Evolutionary conservation across 768 basidiomycete genomes (phyloP), one percentile per base, ranked within the genome.

Genomic region (Termitomyces sp.): DNA sequence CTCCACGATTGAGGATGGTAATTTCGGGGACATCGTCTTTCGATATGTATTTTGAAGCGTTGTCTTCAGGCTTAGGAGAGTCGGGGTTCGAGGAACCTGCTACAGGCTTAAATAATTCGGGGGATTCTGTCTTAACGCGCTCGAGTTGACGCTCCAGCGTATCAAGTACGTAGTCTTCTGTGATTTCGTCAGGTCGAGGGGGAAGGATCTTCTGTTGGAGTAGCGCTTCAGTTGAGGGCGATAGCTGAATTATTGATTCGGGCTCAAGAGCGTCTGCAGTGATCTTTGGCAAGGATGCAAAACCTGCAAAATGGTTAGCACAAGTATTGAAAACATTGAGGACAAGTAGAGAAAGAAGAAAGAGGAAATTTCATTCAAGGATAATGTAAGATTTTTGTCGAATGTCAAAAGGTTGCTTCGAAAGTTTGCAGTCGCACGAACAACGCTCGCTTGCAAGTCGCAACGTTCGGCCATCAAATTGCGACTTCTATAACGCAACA

Each of bases 241-340:
- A 73, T 40, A 76, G 61, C 16, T 57, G 47, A 2, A 49, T 22
- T 0, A 49, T 56, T 32, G 66, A 64, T 10, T 70, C 62, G 32
- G 67, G 62, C 40, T 74, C 72, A 13, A 72, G 55, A 13, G 66
- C 67, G 45, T 72, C 68, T 49, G 60, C 64, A 24, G 71, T 74
- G 4, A 86, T 69, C 65, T 87, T 91, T 5, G 91, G 89, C 7
- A 93, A 70, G 3, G 84, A 77, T 27, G 88, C 92, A 66, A 89
- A 91, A 10, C 85, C 91, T 93, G 56, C 14, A 16, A 30, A 9
- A 34, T 20, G 13, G 57, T 55, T n/a, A 40, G 46, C 30, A 27
- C 27, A 20, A n/a, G 6, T 2, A 40, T 20, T 3, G n/a, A 20
- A 27, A 7, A n/a, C 24, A 16, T 39, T 2, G n/a, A 40, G 10